Percentiles rank a stretch among this genome's conserved stretches.
phyloP scores from a whole-genome alignment of 225 moss, liverwort and hornwort species.

The Lunularia cruciata region DNA sequence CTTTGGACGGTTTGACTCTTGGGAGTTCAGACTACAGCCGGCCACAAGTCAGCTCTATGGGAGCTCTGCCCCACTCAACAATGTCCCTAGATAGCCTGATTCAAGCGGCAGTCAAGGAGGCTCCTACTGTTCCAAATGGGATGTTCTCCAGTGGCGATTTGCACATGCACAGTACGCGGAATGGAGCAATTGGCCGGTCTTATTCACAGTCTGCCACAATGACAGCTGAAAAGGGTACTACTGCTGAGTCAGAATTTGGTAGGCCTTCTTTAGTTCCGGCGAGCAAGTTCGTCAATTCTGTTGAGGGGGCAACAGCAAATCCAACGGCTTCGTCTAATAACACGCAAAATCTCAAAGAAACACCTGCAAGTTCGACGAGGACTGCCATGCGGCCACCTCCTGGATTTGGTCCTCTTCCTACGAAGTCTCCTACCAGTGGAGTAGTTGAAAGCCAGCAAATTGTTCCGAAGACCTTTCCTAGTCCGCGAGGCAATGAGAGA shows the following conservation, averaged over 20 bases:
- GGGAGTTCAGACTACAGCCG: slow-evolving; percentile 34
- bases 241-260: slow-evolving; percentile 20
- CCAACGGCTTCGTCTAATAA: slow-evolving; percentile 32
- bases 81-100: slow-evolving; percentile 38
- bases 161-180: slow-evolving; percentile 23
- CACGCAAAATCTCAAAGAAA: slow-evolving; percentile 52
- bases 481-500: slow-evolving; percentile 41
- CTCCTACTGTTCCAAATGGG: slow-evolving; percentile 31
- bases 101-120: slow-evolving; percentile 39
- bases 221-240: slow-evolving; percentile 18
- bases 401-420: slow-evolving; percentile 96
- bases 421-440: slow-evolving; percentile 49
- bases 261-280: slow-evolving; percentile 36
- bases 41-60: slow-evolving; percentile 23
- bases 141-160: slow-evolving; percentile 32
- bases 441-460: slow-evolving; percentile 40
- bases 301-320: slow-evolving; percentile 41
- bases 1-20: slow-evolving; percentile 52
- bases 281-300: slow-evolving; percentile 36
- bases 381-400: slow-evolving; percentile 92
- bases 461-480: slow-evolving; percentile 45
- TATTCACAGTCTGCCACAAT: slow-evolving; percentile 26
- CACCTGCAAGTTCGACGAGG: slow-evolving; percentile 37
- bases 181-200: slow-evolving; percentile 33
- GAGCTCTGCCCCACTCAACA: slow-evolving; percentile 44